Evolutionary conservation across 352 stramenopile genomes (phyloP), one percentile per base, ranked within the genome.

Genomic region (Chrysophaeum taylorii): DNA sequence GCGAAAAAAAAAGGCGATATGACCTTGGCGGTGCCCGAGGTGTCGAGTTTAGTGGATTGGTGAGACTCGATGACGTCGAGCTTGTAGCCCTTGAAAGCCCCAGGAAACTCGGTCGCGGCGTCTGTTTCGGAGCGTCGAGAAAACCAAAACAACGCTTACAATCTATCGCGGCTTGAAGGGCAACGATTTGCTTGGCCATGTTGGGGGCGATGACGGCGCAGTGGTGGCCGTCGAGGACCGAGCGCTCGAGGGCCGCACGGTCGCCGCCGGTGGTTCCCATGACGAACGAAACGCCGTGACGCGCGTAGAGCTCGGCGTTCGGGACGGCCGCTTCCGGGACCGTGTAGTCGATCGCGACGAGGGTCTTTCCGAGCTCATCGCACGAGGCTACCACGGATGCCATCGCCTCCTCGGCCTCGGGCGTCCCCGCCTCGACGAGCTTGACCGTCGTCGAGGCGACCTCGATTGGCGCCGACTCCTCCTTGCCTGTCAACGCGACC

Each of bases 101-200:
- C 79, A 29, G 86, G 86, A 74, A 90, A 94, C 36, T 85, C 84
- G 14, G 60, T 73, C 9, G 85, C 82, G 75, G 90, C 84, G 70
- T n/a, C n/a, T n/a, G n/a, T n/a, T n/a, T n/a, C n/a, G n/a, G n/a
- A n/a, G n/a, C n/a, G n/a, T n/a, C n/a, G n/a, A n/a, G n/a, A n/a
- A n/a, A n/a, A n/a, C n/a, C n/a, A n/a, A n/a, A n/a, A n/a, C n/a
- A n/a, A n/a, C n/a, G n/a, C n/a, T n/a, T n/a, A n/a, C 84, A 75
- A 71, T 92, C 84, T 53, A 94, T 75, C 29, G 82, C 85, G 35
- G 84, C 79, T 77, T 94, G 87, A 73, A 94, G 84, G 4, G 87
- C 87, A 23, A 94, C 87, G 75, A 93, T 92, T 78, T 93, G 87
- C 73, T 94, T 94, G 25, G 81, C 85, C 88, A 94, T 94, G 74